These are phyloP conservation scores for Pseudomassariella vexata DNA, from an alignment of 2,329 filamentous ascomycete species.

Conservation along the genomic window DNA sequence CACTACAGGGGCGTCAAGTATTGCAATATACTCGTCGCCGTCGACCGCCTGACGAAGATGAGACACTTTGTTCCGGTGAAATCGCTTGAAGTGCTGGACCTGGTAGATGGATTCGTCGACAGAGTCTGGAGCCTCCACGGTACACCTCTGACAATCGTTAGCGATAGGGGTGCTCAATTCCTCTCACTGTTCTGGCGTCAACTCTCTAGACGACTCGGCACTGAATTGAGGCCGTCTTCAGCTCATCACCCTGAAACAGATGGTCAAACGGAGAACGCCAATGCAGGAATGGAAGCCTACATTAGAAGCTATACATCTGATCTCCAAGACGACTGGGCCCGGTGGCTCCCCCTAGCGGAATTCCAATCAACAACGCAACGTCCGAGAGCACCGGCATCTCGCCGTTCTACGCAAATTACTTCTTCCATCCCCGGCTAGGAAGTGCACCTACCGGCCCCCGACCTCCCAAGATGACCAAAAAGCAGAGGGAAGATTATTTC, in stretches of 20 bases:
- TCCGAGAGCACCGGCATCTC: neutral
- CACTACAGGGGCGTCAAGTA: neutral
- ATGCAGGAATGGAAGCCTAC: neutral
- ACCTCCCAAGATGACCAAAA: too few relatives aligned
- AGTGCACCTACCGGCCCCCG: too few relatives aligned
- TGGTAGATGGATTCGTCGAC: neutral
- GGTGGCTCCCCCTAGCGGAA: neutral
- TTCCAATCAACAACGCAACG: neutral
- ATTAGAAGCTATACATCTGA: neutral
- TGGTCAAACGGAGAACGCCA: neutral
- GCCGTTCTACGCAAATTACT: neutral
- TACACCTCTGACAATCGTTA: neutral
- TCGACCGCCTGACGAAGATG: neutral
- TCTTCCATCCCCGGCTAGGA: too few relatives aligned
- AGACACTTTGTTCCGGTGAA: neutral
- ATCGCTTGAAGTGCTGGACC: too few relatives aligned
- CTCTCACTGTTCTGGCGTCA: neutral
- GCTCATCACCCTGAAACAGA: neutral
- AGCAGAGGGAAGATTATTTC: too few relatives aligned
- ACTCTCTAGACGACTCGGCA: neutral
- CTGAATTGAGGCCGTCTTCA: neutral
- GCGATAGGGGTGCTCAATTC: neutral
- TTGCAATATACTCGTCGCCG: neutral
- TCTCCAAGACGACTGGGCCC: neutral
- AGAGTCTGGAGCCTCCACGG: neutral